Evolutionary conservation across 495 filamentous ascomycete genomes (phyloP).

Genomic region (Annulohypoxylon moriforme): DNA sequence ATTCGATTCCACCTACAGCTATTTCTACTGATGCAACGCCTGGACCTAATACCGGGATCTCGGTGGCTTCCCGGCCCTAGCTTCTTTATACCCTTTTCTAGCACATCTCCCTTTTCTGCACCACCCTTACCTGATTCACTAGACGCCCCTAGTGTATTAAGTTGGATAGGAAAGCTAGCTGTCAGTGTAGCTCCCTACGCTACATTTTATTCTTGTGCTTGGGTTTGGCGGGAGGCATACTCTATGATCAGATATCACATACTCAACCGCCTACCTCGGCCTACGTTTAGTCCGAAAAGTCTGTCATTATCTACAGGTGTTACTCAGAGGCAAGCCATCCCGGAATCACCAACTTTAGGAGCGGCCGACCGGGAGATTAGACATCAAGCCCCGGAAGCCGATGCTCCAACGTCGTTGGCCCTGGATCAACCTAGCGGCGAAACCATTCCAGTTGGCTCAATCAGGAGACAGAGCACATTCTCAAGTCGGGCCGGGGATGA

Average conservation of each 20-base stretch:
- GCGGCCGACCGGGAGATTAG: conserved; percentile 44
- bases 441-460: conserved; percentile 41
- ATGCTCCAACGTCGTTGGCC: conserved; percentile 36
- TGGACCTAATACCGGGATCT: conserved; percentile 55
- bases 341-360: conserved; percentile 46
- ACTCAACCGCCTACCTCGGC: conserved; percentile 38
- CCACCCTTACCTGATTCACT: conserved; percentile 49
- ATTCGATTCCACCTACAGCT: conserved; percentile 59
- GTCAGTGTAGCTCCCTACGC: conserved; percentile 51
- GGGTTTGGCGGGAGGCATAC: conserved; percentile 32
- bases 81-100: conserved; percentile 64
- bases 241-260: conserved; percentile 26
- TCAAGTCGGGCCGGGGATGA: conserved; percentile 51
- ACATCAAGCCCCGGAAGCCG: conserved; percentile 40
- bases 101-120: conserved; percentile 57
- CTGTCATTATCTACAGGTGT: background rate
- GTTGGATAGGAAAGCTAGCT: conserved; percentile 49
- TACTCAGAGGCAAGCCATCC: conserved; percentile 32
- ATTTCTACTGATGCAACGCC: conserved; percentile 61
- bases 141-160: conserved; percentile 28
- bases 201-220: conserved; percentile 44
- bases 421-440: conserved; percentile 45
- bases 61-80: conserved; percentile 53
- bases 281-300: conserved; percentile 14
- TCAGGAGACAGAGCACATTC: conserved; percentile 50